Evolutionary conservation across 257 asterid species (phyloP).

Genomic region (Salvia rosmarinus): DNA sequence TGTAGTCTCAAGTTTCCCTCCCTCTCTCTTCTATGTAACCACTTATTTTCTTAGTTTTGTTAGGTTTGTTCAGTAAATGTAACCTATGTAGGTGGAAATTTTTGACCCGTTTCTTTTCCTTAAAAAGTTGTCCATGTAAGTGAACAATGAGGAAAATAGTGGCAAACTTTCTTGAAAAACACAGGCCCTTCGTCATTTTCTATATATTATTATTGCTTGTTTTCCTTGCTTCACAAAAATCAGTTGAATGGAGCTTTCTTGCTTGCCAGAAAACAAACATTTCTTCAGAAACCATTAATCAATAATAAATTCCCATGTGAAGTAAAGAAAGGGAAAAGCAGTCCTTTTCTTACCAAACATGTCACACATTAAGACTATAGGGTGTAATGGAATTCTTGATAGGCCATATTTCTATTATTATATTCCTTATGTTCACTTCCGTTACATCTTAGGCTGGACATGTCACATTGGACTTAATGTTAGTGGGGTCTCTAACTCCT

Average conservation of each 20-base stretch:
- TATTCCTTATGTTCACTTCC: neutral
- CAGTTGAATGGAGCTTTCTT: constrained; percentile 30
- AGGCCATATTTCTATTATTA: neutral
- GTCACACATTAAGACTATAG: neutral
- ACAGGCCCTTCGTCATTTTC: constrained; percentile 54
- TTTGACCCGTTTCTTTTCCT: constrained; percentile 46
- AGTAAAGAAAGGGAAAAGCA: constrained; percentile 11
- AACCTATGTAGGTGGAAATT: constrained; percentile 46
- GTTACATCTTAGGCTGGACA: neutral
- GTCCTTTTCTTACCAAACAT: constrained; percentile 31
- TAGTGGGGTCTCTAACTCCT: neutral
- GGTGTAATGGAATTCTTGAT: neutral
- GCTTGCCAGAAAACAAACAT: constrained; percentile 6
- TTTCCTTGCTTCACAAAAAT: neutral
- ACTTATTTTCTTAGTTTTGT: constrained; percentile 28
- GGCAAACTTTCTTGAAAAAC: constrained; percentile 55
- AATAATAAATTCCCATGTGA: neutral
- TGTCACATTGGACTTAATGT: neutral
- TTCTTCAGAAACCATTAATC: constrained; percentile 15
- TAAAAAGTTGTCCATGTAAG: constrained; percentile 43
- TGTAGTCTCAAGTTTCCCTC: constrained; percentile 38
- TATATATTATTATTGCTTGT: constrained; percentile 33
- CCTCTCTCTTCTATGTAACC: constrained; percentile 38
- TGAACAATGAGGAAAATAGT: constrained; percentile 31
- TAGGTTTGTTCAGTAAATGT: constrained; percentile 52